These are phyloP conservation scores for Starmera caribaea DNA, from an alignment of 805 yeast genomes.

Conservation along the genomic window DNA sequence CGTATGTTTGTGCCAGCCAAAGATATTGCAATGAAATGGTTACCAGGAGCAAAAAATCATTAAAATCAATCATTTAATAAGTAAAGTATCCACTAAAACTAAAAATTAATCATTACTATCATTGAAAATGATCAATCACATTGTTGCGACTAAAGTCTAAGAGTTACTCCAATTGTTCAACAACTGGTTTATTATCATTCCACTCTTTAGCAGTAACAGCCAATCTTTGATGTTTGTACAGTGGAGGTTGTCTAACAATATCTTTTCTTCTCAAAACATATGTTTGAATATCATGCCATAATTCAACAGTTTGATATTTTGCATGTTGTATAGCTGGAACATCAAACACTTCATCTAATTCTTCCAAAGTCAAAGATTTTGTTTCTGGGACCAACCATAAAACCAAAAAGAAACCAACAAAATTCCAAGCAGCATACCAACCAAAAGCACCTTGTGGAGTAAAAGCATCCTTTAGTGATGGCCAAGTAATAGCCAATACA, in stretches of 20 bases:
- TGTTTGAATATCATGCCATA: slow-evolving; percentile 33
- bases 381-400: slow-evolving; percentile 66
- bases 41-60: too few species aligned
- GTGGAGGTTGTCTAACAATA: slow-evolving; percentile 36
- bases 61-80: too few species aligned
- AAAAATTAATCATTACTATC: too few species aligned
- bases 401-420: slow-evolving; percentile 59
- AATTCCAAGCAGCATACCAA: slow-evolving; percentile 81
- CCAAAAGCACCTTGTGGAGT: slow-evolving; percentile 82
- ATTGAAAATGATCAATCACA: too few species aligned
- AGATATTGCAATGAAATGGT: too few species aligned
- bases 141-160: background rate
- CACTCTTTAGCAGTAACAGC: slow-evolving; percentile 48
- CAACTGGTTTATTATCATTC: slow-evolving; percentile 41
- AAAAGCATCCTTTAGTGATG: slow-evolving; percentile 54
- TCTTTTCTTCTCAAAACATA: slow-evolving; percentile 29
- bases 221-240: slow-evolving; percentile 42
- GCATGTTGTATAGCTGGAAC: slow-evolving; percentile 46
- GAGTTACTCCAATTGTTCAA: slow-evolving; percentile 34
- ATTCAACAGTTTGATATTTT: slow-evolving; percentile 24
- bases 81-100: too few species aligned
- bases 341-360: slow-evolving; percentile 52
- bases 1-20: too few species aligned
- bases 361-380: slow-evolving; percentile 51
- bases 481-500: slow-evolving; percentile 70